Percentiles rank a stretch among this genome's conserved stretches.
Conservation (phyloP, 768 basidiomycete species). For the Calvatia gigantea region DNA sequence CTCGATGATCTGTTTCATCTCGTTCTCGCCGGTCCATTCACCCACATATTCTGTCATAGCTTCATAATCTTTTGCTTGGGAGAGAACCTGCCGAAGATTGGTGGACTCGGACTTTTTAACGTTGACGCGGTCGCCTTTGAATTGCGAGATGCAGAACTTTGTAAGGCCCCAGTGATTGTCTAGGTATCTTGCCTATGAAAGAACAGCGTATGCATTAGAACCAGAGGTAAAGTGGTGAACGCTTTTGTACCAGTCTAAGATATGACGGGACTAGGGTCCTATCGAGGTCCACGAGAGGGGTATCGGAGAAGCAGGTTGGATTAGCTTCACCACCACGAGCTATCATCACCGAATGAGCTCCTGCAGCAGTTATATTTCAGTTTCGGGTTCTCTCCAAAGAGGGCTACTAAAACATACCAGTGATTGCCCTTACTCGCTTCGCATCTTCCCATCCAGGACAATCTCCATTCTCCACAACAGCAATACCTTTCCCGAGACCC, state of each 20-base stretch:
- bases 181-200: conserved; percentile 62
- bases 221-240: not conserved
- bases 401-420: conserved; percentile 41
- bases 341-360: conserved; percentile 90
- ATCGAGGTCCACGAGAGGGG: conserved; percentile 66
- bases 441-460: conserved; percentile 79
- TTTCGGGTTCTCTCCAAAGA: not conserved
- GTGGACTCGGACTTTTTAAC: conserved; percentile 60
- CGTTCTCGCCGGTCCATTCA: conserved; percentile 56
- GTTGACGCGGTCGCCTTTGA: conserved; percentile 61
- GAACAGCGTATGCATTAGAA: not conserved
- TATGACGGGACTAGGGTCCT: conserved; percentile 67
- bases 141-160: conserved; percentile 84
- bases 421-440: conserved; percentile 65
- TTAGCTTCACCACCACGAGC: conserved; percentile 94
- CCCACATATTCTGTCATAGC: conserved; percentile 50
- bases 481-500: conserved; percentile 69
- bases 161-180: conserved; percentile 81
- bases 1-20: conserved; percentile 51
- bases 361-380: conserved; percentile 32
- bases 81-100: conserved; percentile 47
- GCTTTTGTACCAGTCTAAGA: conserved; percentile 65
- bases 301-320: conserved; percentile 79
- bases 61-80: conserved; percentile 60
- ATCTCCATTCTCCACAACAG: conserved; percentile 94